These are phyloP conservation scores for Thielaviopsis ethacetica DNA, from an alignment of 2,329 filamentous ascomycete genomes.

Conservation along the genomic window DNA sequence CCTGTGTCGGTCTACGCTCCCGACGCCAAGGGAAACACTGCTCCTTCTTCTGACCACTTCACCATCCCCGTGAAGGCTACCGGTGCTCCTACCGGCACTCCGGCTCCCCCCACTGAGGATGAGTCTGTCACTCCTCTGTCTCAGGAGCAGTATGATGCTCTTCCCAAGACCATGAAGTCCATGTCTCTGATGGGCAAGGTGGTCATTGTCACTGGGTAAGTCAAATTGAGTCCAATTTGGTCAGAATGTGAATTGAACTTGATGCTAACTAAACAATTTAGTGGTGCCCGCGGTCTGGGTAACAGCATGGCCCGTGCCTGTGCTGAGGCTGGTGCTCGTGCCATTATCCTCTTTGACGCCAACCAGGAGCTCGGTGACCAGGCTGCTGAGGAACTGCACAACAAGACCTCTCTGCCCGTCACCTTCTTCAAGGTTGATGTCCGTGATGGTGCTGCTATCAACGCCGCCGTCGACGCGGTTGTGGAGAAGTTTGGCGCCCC, in stretches of 20 bases:
- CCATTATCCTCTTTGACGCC: constrained; percentile 59
- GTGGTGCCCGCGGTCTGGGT: constrained; percentile 60
- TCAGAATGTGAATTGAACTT: neutral
- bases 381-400: constrained; percentile 51
- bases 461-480: constrained; percentile 50
- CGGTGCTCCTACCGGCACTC: constrained; percentile 26
- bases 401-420: constrained; percentile 56
- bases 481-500: constrained; percentile 50
- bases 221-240: constrained; percentile 6
- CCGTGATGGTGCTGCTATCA: constrained; percentile 52
- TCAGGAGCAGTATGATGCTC: constrained; percentile 33
- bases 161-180: constrained; percentile 51
- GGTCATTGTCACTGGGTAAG: constrained; percentile 55
- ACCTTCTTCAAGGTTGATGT: constrained; percentile 69
- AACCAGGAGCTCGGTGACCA: constrained; percentile 60
- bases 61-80: constrained; percentile 35
- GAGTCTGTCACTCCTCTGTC: constrained; percentile 35
- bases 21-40: constrained; percentile 26
- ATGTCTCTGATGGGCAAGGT: constrained; percentile 56
- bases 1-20: constrained; percentile 38
- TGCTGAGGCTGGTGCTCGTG: constrained; percentile 58
- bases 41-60: constrained; percentile 31
- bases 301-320: constrained; percentile 67
- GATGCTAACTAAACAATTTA: constrained; percentile 18
- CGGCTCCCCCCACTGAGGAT: constrained; percentile 24